Percentiles rank a stretch among this genome's conserved stretches.
phyloP scores from a whole-genome alignment of 2,329 filamentous ascomycete species.

The Colletotrichum scovillei region DNA sequence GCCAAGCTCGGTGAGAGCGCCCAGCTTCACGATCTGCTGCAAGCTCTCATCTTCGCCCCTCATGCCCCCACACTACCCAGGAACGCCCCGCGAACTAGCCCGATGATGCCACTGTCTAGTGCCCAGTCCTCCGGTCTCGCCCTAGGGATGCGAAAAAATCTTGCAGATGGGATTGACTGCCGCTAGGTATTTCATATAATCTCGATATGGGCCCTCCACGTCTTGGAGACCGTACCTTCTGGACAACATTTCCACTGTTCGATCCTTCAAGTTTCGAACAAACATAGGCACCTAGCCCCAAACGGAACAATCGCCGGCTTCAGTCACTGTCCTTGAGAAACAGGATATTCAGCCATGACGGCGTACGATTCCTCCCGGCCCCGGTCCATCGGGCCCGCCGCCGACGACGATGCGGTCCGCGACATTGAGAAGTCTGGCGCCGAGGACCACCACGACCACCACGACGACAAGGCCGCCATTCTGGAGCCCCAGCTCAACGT shows the following conservation, averaged over 20 bases:
- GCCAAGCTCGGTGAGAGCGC: not conserved
- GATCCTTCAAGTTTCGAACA: not conserved
- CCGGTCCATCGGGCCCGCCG: slow-evolving; percentile 23
- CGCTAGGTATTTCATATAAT: not conserved
- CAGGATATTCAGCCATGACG: slow-evolving; percentile 20
- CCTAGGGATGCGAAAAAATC: slow-evolving; percentile 1
- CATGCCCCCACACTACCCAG: slow-evolving; percentile 14
- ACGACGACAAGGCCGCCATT: slow-evolving; percentile 30
- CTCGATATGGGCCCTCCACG: slow-evolving; percentile 2
- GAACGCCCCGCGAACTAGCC: slow-evolving; percentile 23
- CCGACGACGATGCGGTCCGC: slow-evolving; percentile 7
- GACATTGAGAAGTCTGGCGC: slow-evolving; percentile 23
- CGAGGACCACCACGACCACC: slow-evolving; percentile 5
- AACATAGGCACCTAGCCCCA: not conserved
- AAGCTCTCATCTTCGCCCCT: not conserved
- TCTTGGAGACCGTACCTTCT: not conserved
- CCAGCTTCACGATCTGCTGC: not conserved
- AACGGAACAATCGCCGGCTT: not conserved
- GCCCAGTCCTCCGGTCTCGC: slow-evolving; percentile 26
- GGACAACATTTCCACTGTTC: not conserved
- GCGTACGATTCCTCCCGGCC: slow-evolving; percentile 19
- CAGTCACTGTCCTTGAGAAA: not conserved
- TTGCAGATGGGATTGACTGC: not conserved
- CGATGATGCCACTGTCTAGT: slow-evolving; percentile 24
- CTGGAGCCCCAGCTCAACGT: slow-evolving; percentile 34